Evolutionary conservation across 148 eudicot genomes (phyloP), one percentile per base, ranked within the genome.

Genomic region (Fagopyrum tataricum): DNA sequence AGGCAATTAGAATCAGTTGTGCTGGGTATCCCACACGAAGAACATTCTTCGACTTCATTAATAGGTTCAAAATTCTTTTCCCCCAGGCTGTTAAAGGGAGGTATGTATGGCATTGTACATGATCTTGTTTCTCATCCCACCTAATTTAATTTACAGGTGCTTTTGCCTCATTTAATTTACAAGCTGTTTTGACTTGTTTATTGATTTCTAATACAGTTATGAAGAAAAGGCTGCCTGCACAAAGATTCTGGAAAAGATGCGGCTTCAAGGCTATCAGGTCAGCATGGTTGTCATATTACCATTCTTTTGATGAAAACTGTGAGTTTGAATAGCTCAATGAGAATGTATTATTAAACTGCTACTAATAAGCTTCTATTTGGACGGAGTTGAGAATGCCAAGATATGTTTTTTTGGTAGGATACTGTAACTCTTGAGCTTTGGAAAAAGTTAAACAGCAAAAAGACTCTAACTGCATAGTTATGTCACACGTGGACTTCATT

Each of bases 21-120:
- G 93, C 99, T 71, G 99, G 99, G 71, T 95, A 91, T 82, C 99
- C 99, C 13, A 92, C 99, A 67, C 89, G 92, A 43, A 87, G 89
- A 83, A 81, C 91, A 24, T 95, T 95, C 83, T 90, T 78, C 73
- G 99, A 92, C 56, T 95, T 95, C 76, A 80, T 92, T 44, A 82
- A 75, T 78, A 90, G 99, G 31, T 95, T 95, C 75, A 82, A 89
- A 67, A 86, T 90, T 80, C 96, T 95, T 82, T 96, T 87, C 71
- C 92, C 96, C 0, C 94, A 90, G 75, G 86, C 80, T 80, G 75
- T 87, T 75, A 82, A 84, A 81, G 97, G 87, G 77, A 87, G 83
- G 99, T 92, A 87, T 76, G 88, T 85, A 44, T 72, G 66, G 24
- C 44, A 67, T 81, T 59, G 79, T 59, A 64, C 44, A 48, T 42